Percentiles rank a stretch among this genome's conserved stretches.
Evolutionary conservation across 768 basidiomycete species (phyloP).

Genomic region (Lactarius psammicola): DNA sequence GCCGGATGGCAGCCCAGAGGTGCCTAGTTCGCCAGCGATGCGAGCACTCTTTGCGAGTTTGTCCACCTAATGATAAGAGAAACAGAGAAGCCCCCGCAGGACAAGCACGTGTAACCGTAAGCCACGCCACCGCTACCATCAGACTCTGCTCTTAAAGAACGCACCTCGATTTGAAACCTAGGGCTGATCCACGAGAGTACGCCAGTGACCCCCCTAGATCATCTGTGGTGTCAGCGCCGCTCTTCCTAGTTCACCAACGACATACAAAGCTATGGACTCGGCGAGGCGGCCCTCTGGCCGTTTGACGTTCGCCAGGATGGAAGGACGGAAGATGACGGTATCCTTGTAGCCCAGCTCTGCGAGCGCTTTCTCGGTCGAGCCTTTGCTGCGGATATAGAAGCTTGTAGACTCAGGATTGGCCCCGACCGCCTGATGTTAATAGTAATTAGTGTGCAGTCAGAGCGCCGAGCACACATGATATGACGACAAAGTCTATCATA

Average conservation of each 20-base stretch:
- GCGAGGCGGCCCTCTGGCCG: background rate
- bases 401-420: slow-evolving; percentile 51
- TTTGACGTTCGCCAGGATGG: slow-evolving; percentile 36
- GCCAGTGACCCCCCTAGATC: background rate
- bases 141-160: background rate
- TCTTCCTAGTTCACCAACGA: background rate
- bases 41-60: slow-evolving; percentile 53
- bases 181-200: slow-evolving; percentile 4
- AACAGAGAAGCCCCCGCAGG: too few species aligned
- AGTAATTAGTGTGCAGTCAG: background rate
- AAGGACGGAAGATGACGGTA: slow-evolving; percentile 69
- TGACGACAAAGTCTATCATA: background rate
- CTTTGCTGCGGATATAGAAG: slow-evolving; percentile 65
- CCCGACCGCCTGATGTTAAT: slow-evolving; percentile 41
- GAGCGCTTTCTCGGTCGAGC: slow-evolving; percentile 66
- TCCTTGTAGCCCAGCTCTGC: slow-evolving; percentile 68
- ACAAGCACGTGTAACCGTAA: background rate
- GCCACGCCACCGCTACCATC: background rate
- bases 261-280: slow-evolving; percentile 12
- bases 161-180: slow-evolving; percentile 11
- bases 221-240: background rate
- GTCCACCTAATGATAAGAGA: slow-evolving; percentile 41
- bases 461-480: background rate
- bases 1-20: slow-evolving; percentile 45
- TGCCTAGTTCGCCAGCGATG: slow-evolving; percentile 55